Conservation (phyloP, 371 early-diverging fungal species). For the Mortierella sp. region DNA sequence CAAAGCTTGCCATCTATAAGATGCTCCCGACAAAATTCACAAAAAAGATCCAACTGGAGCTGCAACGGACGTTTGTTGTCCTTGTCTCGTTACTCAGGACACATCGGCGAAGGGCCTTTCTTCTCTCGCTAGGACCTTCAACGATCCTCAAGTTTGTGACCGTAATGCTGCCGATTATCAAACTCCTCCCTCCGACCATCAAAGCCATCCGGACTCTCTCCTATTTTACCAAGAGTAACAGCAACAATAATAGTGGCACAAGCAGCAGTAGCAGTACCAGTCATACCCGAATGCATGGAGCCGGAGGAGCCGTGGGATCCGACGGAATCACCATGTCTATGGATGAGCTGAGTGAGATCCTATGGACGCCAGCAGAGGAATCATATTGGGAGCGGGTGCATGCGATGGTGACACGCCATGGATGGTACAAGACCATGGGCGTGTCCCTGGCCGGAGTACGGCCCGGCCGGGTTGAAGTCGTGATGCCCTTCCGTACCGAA, state of each 20-base stretch:
- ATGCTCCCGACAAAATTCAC: constrained; percentile 35
- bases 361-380: constrained; percentile 49
- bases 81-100: constrained; percentile 55
- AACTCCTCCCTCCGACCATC: constrained; percentile 33
- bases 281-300: constrained; percentile 24
- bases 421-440: constrained; percentile 38
- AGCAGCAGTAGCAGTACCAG: constrained; percentile 4
- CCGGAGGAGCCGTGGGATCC: constrained; percentile 8
- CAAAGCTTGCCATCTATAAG: constrained; percentile 21
- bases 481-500: constrained; percentile 47
- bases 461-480: constrained; percentile 46
- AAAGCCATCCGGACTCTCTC: constrained; percentile 35
- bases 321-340: constrained; percentile 41
- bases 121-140: constrained; percentile 35
- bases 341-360: constrained; percentile 43
- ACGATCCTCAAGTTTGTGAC: constrained; percentile 49
- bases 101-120: constrained; percentile 46
- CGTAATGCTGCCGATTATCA: constrained; percentile 43
- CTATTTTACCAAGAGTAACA: constrained; percentile 13
- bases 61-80: constrained; percentile 57
- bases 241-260: constrained; percentile 1
- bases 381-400: constrained; percentile 50
- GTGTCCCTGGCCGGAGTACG: constrained; percentile 34
- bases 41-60: constrained; percentile 26
- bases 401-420: constrained; percentile 41